These are phyloP conservation scores for Xylaria sp. DNA, from an alignment of 2,329 filamentous ascomycete genomes.

Conservation along the genomic window DNA sequence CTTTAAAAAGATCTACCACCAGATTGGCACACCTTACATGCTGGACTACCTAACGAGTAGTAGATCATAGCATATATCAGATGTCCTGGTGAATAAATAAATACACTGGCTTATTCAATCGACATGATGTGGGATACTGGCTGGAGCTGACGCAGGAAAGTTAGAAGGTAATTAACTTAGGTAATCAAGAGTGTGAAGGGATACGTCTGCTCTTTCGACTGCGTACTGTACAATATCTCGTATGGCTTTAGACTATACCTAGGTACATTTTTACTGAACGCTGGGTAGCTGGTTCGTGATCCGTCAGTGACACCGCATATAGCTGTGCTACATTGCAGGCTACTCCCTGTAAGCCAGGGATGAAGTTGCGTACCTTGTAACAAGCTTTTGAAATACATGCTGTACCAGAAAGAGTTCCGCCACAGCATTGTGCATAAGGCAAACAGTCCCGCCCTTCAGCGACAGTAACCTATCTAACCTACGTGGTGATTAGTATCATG, in stretches of 20 bases:
- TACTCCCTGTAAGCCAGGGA: conserved; percentile 5
- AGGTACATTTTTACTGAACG: background rate
- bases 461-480: background rate
- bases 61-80: background rate
- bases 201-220: background rate
- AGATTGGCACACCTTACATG: background rate
- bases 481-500: background rate
- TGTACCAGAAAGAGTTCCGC: conserved; percentile 3
- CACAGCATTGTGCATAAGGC: conserved; percentile 8
- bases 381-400: conserved; percentile 13
- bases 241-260: background rate
- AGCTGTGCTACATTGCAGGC: conserved; percentile 5
- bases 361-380: background rate
- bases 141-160: conserved; percentile 6
- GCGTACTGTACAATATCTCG: background rate
- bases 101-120: background rate
- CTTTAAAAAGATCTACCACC: background rate
- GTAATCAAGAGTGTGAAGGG: background rate
- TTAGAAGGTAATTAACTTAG: conserved; percentile 1
- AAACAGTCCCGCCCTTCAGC: conserved; percentile 4
- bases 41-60: background rate
- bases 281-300: conserved; percentile 21
- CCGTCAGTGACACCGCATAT: conserved; percentile 14
- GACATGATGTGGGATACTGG: background rate
- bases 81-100: background rate